Conservation (phyloP, 169 alveolate genomes). For the Amoebophrya sp. region DNA sequence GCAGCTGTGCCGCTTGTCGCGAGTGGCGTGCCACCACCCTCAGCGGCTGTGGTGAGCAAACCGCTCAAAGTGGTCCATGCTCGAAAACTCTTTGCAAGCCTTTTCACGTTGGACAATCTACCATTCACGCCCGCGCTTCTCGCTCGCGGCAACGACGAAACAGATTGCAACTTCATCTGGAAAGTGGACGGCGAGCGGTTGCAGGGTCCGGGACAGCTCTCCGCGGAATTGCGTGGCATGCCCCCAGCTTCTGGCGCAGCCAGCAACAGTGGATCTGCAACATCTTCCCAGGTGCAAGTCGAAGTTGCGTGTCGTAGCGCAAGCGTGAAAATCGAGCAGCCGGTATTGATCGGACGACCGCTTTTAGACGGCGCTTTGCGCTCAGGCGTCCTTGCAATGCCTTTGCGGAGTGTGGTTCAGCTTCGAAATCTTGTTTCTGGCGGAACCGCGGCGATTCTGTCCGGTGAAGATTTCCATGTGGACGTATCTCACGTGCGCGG, state of each 20-base stretch:
- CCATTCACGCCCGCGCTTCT: background rate
- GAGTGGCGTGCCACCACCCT: no score
- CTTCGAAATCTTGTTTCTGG: background rate
- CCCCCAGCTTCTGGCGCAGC: background rate
- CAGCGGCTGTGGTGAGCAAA: background rate
- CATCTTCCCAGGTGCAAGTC: background rate
- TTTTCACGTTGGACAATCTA: background rate
- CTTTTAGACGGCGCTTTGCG: background rate
- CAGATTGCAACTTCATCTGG: background rate
- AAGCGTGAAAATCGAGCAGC: background rate
- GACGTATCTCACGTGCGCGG: background rate
- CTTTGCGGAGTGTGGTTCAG: background rate
- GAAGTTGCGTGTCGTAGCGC: background rate
- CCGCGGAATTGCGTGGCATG: background rate
- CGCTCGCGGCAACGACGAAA: background rate
- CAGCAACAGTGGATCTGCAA: no score
- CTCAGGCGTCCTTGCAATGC: background rate
- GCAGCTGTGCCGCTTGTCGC: background rate
- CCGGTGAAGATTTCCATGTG: background rate
- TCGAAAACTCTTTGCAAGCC: background rate
- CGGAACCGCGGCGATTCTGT: no score
- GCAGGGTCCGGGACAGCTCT: background rate
- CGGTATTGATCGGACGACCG: background rate
- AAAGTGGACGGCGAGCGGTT: background rate
- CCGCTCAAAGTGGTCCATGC: background rate